phyloP scores from a whole-genome alignment of 164 flowering plant species.

The Vitis amurensis region DNA sequence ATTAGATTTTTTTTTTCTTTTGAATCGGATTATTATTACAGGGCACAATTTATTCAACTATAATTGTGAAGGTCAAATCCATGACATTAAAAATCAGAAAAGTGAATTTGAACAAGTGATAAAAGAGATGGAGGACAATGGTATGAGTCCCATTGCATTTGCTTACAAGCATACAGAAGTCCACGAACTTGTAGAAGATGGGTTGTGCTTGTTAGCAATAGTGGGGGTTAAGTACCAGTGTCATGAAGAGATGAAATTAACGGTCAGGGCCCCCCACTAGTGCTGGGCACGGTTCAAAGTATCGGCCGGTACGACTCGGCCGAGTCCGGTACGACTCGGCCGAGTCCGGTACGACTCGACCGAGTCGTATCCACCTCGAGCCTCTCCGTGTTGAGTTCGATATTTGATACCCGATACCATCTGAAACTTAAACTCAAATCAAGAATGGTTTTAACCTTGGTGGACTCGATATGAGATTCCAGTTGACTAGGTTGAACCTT shows the following conservation, averaged over 20 bases:
- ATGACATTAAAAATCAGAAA: constrained; percentile 10
- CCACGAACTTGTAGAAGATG: constrained; percentile 1
- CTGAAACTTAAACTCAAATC: no score
- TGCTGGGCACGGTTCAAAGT: constrained; percentile 5
- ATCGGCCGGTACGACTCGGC: no score
- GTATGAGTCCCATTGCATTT: constrained; percentile 16
- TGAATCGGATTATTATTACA: no score
- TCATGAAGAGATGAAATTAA: not conserved
- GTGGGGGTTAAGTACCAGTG: constrained; percentile 15
- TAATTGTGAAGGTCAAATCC: constrained; percentile 16
- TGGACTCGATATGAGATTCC: no score
- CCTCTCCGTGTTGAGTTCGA: no score
- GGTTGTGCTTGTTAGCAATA: constrained; percentile 23
- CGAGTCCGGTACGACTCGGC: no score
- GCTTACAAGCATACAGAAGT: constrained; percentile 12
- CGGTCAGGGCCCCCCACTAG: constrained; percentile 1
- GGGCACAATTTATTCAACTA: not conserved
- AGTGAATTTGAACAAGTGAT: constrained; percentile 6
- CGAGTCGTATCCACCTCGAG: no score
- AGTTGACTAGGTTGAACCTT: no score
- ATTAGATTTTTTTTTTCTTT: no score
- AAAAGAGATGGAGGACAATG: constrained; percentile 8
- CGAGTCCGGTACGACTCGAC: rapidly evolving
- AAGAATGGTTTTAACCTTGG: no score
- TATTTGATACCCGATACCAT: no score